These are phyloP conservation scores for Lachancea waltii DNA, from an alignment of 805 yeast genomes.

Conservation along the genomic window DNA sequence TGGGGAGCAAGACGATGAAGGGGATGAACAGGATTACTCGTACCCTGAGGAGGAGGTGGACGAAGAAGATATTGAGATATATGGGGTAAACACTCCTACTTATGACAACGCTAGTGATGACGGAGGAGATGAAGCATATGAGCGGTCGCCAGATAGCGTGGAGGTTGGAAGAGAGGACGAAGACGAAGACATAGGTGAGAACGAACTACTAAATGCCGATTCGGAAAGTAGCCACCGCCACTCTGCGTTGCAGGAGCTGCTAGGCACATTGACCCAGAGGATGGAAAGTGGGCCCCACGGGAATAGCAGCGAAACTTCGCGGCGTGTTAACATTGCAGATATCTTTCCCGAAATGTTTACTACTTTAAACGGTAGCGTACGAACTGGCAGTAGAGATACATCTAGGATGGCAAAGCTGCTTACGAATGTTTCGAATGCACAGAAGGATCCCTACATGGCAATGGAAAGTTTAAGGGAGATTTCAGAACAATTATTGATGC, in stretches of 20 bases:
- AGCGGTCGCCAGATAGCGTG: background rate
- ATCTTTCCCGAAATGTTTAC: slow-evolving; percentile 37
- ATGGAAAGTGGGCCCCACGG: slow-evolving; percentile 3
- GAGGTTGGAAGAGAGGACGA: slow-evolving; percentile 1
- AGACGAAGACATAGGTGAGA: slow-evolving; percentile 1
- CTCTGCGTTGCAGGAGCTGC: slow-evolving; percentile 12
- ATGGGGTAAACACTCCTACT: background rate
- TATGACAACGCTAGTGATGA: slow-evolving; percentile 23
- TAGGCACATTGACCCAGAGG: slow-evolving; percentile 15
- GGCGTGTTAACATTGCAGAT: slow-evolving; percentile 28
- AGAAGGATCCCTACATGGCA: slow-evolving; percentile 52
- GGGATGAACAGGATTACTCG: slow-evolving; percentile 22
- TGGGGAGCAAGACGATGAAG: slow-evolving; percentile 6
- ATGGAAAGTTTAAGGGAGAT: slow-evolving; percentile 61
- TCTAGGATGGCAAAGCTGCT: slow-evolving; percentile 24
- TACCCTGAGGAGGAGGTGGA: slow-evolving; percentile 13
- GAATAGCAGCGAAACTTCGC: slow-evolving; percentile 2
- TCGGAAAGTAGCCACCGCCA: background rate
- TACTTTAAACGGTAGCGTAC: slow-evolving; percentile 24
- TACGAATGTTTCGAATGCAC: slow-evolving; percentile 24
- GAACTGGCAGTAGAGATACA: slow-evolving; percentile 10
- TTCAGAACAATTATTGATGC: slow-evolving; percentile 59
- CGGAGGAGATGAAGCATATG: slow-evolving; percentile 16
- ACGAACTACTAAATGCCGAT: background rate
- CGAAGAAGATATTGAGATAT: slow-evolving; percentile 17